Evolutionary conservation across 73 alveolate species (phyloP), one percentile per base, ranked within the genome.

Genomic region (Tetrahymena elliotti): DNA sequence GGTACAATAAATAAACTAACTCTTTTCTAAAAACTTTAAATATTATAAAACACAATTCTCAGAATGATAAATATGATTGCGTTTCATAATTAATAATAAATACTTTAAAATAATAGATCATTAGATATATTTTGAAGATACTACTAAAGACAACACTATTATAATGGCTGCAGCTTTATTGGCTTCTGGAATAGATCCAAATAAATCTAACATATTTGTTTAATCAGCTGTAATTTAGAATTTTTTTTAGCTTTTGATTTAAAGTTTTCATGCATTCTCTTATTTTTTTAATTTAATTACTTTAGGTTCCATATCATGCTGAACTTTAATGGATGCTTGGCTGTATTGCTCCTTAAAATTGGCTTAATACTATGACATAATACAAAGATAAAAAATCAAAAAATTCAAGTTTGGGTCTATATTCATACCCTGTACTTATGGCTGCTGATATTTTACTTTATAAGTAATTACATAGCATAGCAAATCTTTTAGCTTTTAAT

Each of bases 361-460:
- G 99, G 99, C 54, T 97, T 27, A 97, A 98, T 83, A 98, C 93
- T 84, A 98, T 98, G 99, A 98, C 98, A 5, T 93, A 98, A 96
- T 98, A 92, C 93, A 98, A 98, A 93, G 99, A 97, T 93, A 98
- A 98, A 96, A 97, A 97, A 92, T 40, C 94, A 27, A 93, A 93
- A 34, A 37, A 93, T 16, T 96, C 98, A 16, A 93, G 98, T 27
- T 40, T 97, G 31, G 99, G 99, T 9, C 95, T 98, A 13, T 97
- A 83, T 47, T 83, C 98, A 16, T 98, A 98, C 84, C 99, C 99
- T 33, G 97, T 97, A 27, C 95, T 98, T 34, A 97, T 98, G 99
- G 99, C 99, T 3, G 99, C 99, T 13, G 99, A 98, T 93, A 97
- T 98, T 41, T 93, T 98, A 84, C 95, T 97, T 18, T 98, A 97